Evolutionary conservation across 306 rosid species (phyloP).

Genomic region (Lotus japonicus): DNA sequence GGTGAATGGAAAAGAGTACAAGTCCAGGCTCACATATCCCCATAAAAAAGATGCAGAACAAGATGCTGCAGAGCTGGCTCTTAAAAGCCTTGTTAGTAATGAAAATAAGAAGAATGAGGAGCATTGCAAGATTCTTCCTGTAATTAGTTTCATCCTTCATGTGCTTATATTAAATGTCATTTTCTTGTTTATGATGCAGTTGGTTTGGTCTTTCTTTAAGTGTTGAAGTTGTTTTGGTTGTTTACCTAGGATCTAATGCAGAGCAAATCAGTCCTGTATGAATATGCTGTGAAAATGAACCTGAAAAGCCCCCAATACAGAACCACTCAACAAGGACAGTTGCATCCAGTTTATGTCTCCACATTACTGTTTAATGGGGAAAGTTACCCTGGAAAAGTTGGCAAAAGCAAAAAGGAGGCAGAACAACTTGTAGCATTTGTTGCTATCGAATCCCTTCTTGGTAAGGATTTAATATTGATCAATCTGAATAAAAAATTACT

Average conservation of each 20-base stretch:
- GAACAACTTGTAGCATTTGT: neutral
- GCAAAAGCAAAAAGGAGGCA: slow-evolving; percentile 19
- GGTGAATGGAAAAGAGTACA: neutral
- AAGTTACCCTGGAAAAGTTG: neutral
- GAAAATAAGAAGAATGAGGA: neutral
- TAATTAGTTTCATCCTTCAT: neutral
- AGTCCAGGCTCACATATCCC: neutral
- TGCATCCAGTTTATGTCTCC: neutral
- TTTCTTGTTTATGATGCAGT: neutral
- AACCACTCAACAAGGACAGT: neutral
- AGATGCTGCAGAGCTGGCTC: slow-evolving; percentile 16
- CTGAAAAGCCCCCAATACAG: neutral
- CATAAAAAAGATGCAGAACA: slow-evolving; percentile 3
- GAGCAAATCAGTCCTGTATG: slow-evolving; percentile 9
- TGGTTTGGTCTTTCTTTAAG: neutral
- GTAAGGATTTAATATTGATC: neutral
- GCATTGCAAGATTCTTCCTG: neutral
- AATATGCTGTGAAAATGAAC: slow-evolving; percentile 13
- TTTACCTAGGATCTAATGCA: slow-evolving; percentile 3
- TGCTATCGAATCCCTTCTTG: slow-evolving; percentile 2
- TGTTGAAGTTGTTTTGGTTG: neutral
- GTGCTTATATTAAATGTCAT: neutral
- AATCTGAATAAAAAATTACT: neutral
- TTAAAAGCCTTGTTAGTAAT: neutral
- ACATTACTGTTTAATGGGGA: neutral